Evolutionary conservation across 1,139 yeast genomes (phyloP), one percentile per base, ranked within the genome.

Genomic region (Pneumocystis sp.): DNA sequence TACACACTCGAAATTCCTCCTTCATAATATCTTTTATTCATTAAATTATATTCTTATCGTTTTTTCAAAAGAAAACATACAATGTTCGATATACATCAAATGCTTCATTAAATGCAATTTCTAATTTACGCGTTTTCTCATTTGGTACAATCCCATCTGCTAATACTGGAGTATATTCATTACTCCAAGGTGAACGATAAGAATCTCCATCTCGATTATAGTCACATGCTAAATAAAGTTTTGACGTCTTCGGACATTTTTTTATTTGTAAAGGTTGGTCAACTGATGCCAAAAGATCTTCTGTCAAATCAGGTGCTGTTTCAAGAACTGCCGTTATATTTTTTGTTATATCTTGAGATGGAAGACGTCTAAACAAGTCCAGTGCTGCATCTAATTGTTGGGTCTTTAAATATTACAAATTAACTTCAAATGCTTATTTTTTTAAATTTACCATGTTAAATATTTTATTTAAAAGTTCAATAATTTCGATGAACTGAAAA

Each of bases 171-270:
- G 81, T 84, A 75, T 88, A 93, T 69, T 82, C 80, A 73, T 89
- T 89, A 40, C 90, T 82, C 91, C 95, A 91, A 1, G 98, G 98
- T 0, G 96, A 88, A 71, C 97, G 81, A 76, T 82, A 88, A 42
- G 93, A 85, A 75, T 93, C 97, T 6, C 96, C 93, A 72, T 93
- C 98, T 70, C 98, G 81, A 75, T 93, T 93, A 75, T 91, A 93
- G 74, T 93, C 98, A 76, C 98, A 93, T 65, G 93, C 83, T 69
- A 93, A 80, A 74, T 80, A 93, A 68, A 82, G 82, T 74, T 86
- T 87, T 29, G 88, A 87, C 8, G 84, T 75, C 66, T 80, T 75
- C 59, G 76, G 72, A 74, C 96, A 93, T 61, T 79, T 80, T 64
- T 80, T 74, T 60, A 85, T 78, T 62, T 78, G 77, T 71, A 93